Conservation (phyloP, 2,329 filamentous ascomycete genomes). For the Penicillium verrucosum region DNA sequence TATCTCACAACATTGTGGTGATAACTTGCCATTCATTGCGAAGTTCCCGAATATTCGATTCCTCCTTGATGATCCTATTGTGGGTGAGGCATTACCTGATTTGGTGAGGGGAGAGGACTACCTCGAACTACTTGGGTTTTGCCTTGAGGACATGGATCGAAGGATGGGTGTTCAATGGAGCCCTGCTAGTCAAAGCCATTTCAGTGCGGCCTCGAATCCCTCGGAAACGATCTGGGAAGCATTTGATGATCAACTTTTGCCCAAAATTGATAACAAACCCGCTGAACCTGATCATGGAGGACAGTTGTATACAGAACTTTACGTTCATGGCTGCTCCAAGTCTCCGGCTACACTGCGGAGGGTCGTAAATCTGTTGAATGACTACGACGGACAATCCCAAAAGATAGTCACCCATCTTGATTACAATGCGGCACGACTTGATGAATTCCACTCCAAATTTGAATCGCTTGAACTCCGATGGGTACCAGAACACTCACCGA, state of each 20-base stretch:
- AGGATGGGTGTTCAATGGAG: conserved; percentile 34
- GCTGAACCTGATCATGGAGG: conserved; percentile 22
- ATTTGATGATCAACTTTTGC: conserved; percentile 21
- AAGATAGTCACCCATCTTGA: conserved; percentile 3
- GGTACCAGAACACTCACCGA: conserved; percentile 33
- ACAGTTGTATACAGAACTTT: conserved; percentile 29
- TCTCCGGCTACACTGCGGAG: conserved; percentile 25
- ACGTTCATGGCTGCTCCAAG: conserved; percentile 30
- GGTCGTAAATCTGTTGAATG: conserved; percentile 34
- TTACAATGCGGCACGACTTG: neutral
- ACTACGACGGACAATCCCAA: conserved; percentile 29
- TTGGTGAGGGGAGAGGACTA: conserved; percentile 25
- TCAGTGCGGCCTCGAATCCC: conserved; percentile 6
- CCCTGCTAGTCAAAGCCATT: conserved; percentile 16
- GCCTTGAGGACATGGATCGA: conserved; percentile 30
- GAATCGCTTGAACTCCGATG: conserved; percentile 28
- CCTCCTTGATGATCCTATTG: conserved; percentile 22
- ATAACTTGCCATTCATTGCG: conserved; percentile 27
- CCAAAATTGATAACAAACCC: conserved; percentile 26
- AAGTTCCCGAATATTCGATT: conserved; percentile 16
- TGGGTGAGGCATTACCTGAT: conserved; percentile 21
- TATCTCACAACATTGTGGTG: conserved; percentile 21
- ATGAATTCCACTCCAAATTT: neutral
- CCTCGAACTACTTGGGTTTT: conserved; percentile 22
- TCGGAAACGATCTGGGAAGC: conserved; percentile 14